Evolutionary conservation across 2,329 filamentous ascomycete genomes (phyloP), one percentile per base, ranked within the genome.

Genomic region (Lachnellula suecica): DNA sequence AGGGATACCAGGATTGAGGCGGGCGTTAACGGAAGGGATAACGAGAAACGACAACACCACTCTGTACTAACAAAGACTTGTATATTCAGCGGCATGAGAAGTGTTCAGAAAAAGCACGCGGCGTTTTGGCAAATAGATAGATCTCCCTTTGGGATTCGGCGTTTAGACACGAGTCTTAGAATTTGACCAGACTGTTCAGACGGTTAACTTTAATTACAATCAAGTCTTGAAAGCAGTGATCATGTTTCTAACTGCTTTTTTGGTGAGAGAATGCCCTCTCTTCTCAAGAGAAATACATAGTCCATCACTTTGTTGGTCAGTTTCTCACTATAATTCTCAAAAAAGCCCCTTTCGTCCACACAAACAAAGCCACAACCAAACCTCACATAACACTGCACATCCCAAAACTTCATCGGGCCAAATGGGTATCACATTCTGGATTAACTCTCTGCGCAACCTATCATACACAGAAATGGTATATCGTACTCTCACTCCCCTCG

Each of bases 1-100:
- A 42, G 9, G 17, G 11, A n/a, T n/a, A 31, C 15, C 29, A 31
- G 4, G 85, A 74, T 45, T 6, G 37, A 10, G 11, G 17, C 37
- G 19, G 19, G 37, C 37, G 17, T 19, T 22, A 40, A 37, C 10
- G 37, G 19, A 9, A 9, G 19, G 4, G 0, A 40, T 13, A 22
- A 40, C n/a, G 37, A 40, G 37, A 40, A 20, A 42, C 40, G 22
- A 42, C 19, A 25, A 42, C 40, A 42, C 40, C 22, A 42, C 40
- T 42, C 40, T 42, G 11, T 25, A 25, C 20, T 5, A 15, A 42
- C 11, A 42, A 13, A 24, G 4, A 37, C 8, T 25, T 42, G 40
- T 42, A 42, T 10, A 25, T 42, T 42, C 40, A 23, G 17, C 19
- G 37, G 19, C 15, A 37, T 37, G n/a, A 35, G 2, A 17, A n/a